Percentiles rank a stretch among this genome's conserved stretches.
phyloP scores from a whole-genome alignment of 139 green algal genomes.

The Pseudopediastrum boryanum region DNA sequence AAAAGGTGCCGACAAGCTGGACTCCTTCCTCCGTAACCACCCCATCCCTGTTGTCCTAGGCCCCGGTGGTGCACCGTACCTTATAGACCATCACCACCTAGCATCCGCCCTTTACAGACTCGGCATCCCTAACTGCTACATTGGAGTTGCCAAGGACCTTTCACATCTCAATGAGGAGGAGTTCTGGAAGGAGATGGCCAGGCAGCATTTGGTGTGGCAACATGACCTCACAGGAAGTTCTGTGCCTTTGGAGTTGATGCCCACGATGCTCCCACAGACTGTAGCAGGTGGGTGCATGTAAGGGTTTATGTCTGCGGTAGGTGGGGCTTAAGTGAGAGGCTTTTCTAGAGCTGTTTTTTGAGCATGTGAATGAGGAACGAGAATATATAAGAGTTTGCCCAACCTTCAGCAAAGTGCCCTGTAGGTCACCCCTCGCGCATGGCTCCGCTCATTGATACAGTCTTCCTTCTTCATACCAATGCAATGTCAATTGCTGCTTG shows the following conservation, averaged over 20 bases:
- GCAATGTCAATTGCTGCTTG: too few relatives aligned
- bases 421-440: too few relatives aligned
- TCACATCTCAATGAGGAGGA: neutral
- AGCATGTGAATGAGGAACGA: neutral
- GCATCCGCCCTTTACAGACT: slow-evolving; percentile 9
- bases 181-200: slow-evolving; percentile 37
- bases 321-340: neutral
- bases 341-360: neutral
- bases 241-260: neutral
- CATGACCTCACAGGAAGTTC: neutral
- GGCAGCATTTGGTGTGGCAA: slow-evolving; percentile 16
- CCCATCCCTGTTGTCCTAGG: slow-evolving; percentile 37
- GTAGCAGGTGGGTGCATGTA: slow-evolving; percentile 14
- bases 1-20: slow-evolving; percentile 7
- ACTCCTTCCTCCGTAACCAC: slow-evolving; percentile 21
- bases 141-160: slow-evolving; percentile 1
- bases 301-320: neutral
- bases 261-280: slow-evolving; percentile 14
- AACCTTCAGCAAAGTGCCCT: neutral
- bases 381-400: neutral
- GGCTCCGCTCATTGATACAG: too few relatives aligned
- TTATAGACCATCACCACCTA: slow-evolving; percentile 44
- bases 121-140: slow-evolving; percentile 22
- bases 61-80: slow-evolving; percentile 7
- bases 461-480: too few relatives aligned